Base-by-base conservation (phyloP, 495 filamentous ascomycete genomes). In the Talaromyces liani region DNA sequence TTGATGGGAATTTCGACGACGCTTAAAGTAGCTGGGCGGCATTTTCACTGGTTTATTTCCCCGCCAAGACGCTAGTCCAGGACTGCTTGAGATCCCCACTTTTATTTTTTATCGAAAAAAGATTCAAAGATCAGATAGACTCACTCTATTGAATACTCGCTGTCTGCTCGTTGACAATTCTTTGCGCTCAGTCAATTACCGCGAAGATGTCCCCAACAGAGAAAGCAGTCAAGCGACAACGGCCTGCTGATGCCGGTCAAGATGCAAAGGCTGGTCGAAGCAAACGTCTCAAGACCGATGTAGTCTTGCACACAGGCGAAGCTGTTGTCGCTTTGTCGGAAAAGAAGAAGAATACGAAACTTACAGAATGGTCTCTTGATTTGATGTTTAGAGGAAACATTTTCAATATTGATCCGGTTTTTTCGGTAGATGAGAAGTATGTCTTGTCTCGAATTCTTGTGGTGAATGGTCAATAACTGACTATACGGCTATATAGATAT, bases 371-470 rank as follows among this genome's bases (percentile, higher is more conserved):
- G 60, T 51, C 45, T 20, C 29, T 62, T 51, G 47, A 62, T 5
- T 16, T 53, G 4, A 53, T 62, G 27, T 62, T 33, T 10, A 45
- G 45, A 18, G 63, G 63, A 27, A 20, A 49, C 14, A 60, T 60
- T 53, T 73, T 64, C 58, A 79, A 90, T 67, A 76, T 90, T 61
- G 91, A 97, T 65, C 89, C 93, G 0, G 77, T 91, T 24, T 88
- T 97, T 72, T 87, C 91, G 12, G 65, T 68, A 5, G 89, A 97
- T 75, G 92, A 96, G 74, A 85, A 88, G 91, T 96, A 78, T 68
- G 87, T 75, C 56, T 9, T 55, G 20, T 34, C 27, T 63, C 8
- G 18, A 9, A 2, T 31, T 47, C 34, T 31, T 25, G 16, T 62
- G 9, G 24, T 18, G 22, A 49, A 18, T 33, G 24, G 8, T 36